Base-by-base conservation (phyloP, 192 early-diverging fungal species). In the Gaertneriomyces sp. region DNA sequence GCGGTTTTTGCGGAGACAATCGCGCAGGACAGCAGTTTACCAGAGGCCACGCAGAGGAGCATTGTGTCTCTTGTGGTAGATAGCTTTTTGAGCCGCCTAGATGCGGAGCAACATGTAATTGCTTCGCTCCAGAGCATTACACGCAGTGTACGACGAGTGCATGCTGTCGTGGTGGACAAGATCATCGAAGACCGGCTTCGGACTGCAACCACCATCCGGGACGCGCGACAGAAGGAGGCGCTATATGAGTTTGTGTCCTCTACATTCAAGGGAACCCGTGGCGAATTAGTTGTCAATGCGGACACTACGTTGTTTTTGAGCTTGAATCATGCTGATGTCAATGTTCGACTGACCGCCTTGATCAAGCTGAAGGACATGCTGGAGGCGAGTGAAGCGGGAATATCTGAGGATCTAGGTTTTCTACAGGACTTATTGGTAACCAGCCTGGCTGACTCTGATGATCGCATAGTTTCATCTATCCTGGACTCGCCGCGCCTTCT, bases 261-360 rank as follows among this genome's bases (percentile, higher is more conserved):
- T 42, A 74, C 75, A 8, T 87, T 88, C 64, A 66, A 79, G 25
- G 87, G 86, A 46, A 85, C 85, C 14, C 73, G 78, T 6, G 80
- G 83, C 60, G 79, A 88, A 60, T 64, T 87, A 2, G 69, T 94
- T 10, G 76, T 83, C 59, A 86, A 88, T 46, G 79, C 84, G 5
- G 83, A 85, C 52, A 93, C 91, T 1, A 93, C 91, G 4, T 72
- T 96, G 19, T 94, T 82, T 63, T 81, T 94, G 54, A 87, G 88
- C 77, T 76, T 96, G 53, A 84, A 89, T 57, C 89, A 91, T 58
- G 76, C 83, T 0, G 85, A 93, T 16, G 58, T 82, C 0, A 77
- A 82, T 10, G 82, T 92, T 19, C 83, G 94, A 7, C 71, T 90
- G 33, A 61, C 89, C 5, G 91, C 87, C 12, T 69, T 91, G 14